Percentiles rank a stretch among this genome's conserved stretches.
phyloP scores from a whole-genome alignment of 176 grass and related monocot species.

The Zea luxurians region DNA sequence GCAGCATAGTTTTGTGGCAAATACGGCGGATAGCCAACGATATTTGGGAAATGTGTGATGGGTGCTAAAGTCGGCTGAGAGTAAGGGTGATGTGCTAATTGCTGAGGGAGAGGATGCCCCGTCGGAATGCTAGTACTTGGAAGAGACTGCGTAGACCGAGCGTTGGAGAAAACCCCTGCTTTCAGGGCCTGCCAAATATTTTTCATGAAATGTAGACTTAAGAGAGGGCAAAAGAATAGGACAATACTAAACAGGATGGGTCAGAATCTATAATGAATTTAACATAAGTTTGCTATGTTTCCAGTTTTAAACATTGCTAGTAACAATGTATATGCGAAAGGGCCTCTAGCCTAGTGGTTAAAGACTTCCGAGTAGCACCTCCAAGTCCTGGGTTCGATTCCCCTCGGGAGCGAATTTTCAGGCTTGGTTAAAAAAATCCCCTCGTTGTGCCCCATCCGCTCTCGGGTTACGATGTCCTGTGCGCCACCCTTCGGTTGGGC shows the following conservation, averaged over 20 bases:
- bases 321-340: background rate
- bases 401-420: too few species aligned
- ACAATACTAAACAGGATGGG: background rate
- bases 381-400: too few species aligned
- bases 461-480: too few species aligned
- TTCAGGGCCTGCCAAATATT: slow-evolving; percentile 61
- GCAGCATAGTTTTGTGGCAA: slow-evolving; percentile 74
- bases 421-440: too few species aligned
- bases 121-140: slow-evolving; percentile 54
- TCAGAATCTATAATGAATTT: background rate
- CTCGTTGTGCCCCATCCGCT: too few species aligned
- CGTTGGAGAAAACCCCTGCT: slow-evolving; percentile 66
- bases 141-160: slow-evolving; percentile 63
- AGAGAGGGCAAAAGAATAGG: background rate
- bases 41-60: slow-evolving; percentile 68
- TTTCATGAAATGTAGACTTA: slow-evolving; percentile 12
- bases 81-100: slow-evolving; percentile 83
- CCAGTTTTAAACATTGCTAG: background rate
- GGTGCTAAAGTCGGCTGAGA: slow-evolving; percentile 78
- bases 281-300: background rate
- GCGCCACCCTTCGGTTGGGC: too few species aligned
- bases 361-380: too few species aligned
- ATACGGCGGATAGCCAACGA: slow-evolving; percentile 80
- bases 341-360: too few species aligned
- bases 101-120: slow-evolving; percentile 70